Conservation (phyloP, 306 rosid genomes). For the Vigna reflexopilosa region DNA sequence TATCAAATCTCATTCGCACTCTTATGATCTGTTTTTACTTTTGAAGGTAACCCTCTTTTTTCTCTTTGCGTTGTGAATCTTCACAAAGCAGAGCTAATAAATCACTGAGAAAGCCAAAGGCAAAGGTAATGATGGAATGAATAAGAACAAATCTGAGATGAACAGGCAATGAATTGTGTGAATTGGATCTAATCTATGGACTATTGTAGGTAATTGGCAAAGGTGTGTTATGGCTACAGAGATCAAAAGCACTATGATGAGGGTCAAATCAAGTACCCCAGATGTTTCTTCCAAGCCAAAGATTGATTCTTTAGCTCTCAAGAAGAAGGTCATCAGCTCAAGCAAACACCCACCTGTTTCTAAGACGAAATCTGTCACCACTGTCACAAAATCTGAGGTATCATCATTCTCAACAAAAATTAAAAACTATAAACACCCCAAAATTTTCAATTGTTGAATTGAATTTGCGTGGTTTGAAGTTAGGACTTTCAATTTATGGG, state of each 20-base stretch:
- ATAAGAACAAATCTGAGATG: no score
- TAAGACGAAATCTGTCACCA: slow-evolving; percentile 60
- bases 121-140: background rate
- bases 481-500: slow-evolving; percentile 20
- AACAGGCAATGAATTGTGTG: slow-evolving; percentile 21
- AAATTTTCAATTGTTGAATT: slow-evolving; percentile 33
- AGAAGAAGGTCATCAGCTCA: slow-evolving; percentile 63
- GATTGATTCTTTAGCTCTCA: slow-evolving; percentile 55
- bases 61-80: slow-evolving; percentile 22
- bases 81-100: background rate
- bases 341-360: slow-evolving; percentile 55
- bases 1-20: background rate
- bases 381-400: slow-evolving; percentile 76
- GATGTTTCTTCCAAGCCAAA: slow-evolving; percentile 62
- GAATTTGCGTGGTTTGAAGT: background rate
- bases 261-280: slow-evolving; percentile 57
- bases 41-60: background rate
- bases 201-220: background rate
- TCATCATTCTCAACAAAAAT: slow-evolving; percentile 6
- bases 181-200: slow-evolving; percentile 40
- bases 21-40: background rate
- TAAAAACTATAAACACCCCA: slow-evolving; percentile 5
- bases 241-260: slow-evolving; percentile 54
- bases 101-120: slow-evolving; percentile 12
- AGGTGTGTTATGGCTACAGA: slow-evolving; percentile 59